These are phyloP conservation scores for Hygrophoropsis aurantiaca DNA, from an alignment of 768 basidiomycete species.

Conservation along the genomic window DNA sequence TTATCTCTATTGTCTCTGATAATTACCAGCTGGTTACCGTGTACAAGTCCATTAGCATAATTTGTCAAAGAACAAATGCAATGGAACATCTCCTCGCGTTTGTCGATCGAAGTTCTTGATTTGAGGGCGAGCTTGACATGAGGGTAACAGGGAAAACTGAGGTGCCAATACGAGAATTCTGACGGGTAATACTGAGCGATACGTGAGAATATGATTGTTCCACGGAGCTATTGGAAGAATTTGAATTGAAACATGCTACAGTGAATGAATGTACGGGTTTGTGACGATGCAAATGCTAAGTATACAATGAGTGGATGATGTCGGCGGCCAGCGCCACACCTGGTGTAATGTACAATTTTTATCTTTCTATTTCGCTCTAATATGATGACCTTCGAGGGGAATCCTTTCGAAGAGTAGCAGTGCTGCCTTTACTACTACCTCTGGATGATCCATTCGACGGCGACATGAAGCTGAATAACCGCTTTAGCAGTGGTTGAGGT, in stretches of 20 bases:
- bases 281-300: too few relatives aligned
- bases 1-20: too few relatives aligned
- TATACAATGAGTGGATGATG: too few relatives aligned
- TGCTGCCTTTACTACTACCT: constrained; percentile 19
- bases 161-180: constrained; percentile 26
- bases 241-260: too few relatives aligned
- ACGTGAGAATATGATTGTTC: constrained; percentile 32
- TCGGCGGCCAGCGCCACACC: too few relatives aligned
- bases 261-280: too few relatives aligned
- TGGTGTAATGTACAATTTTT: too few relatives aligned
- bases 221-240: constrained; percentile 24
- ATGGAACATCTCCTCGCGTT: too few relatives aligned
- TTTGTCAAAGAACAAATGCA: too few relatives aligned
- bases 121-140: neutral
- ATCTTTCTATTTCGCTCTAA: constrained; percentile 8
- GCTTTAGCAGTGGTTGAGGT: constrained; percentile 31
- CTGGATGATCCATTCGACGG: constrained; percentile 20
- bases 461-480: constrained; percentile 28
- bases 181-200: constrained; percentile 24
- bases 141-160: constrained; percentile 24
- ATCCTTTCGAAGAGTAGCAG: constrained; percentile 2
- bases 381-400: constrained; percentile 22
- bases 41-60: too few relatives aligned
- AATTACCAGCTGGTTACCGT: too few relatives aligned
- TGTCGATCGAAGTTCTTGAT: too few relatives aligned